Evolutionary conservation across 805 yeast genomes (phyloP), one percentile per base, ranked within the genome.

Genomic region (Priceomyces melissophilus): DNA sequence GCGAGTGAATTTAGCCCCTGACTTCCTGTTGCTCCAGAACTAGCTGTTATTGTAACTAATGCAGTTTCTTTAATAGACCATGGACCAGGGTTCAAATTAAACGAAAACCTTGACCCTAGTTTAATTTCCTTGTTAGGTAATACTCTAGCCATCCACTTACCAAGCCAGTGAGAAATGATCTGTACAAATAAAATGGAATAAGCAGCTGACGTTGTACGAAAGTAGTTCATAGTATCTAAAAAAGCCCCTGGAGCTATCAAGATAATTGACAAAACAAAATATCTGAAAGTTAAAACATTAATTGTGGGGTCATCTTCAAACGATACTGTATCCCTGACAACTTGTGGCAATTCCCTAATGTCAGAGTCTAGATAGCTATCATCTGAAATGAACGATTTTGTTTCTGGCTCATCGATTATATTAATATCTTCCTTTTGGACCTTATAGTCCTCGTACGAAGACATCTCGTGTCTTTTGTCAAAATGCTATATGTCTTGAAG

Each of bases 51-150:
- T 7, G 79, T 71, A 29, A 78, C 66, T 61, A 81, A 42, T 27
- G 76, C 72, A 7, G 79, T 67, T 48, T 76, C 81, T 43, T 76
- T 75, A 32, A 76, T 67, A 3, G 77, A 58, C 80, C 80, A 76
- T 0, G 81, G 80, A 2, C 79, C 76, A 0, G 82, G 81, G 43
- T 76, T 76, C 38, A 73, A 48, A 39, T 60, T 60, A 34, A 55
- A 46, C 17, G 45, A 39, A 4, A 62, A 41, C 5, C 52, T 38
- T 4, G 54, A 48, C 4, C 57, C 31, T 4, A 49, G 10, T 10
- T 38, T 39, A 6, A 65, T 42, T 10, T 37, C 42, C 39, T 52
- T 59, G 8, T 49, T 39, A 0, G 81, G 81, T 3, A 76, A 55
- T 0, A 50, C 54, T 15, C 40, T 48, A 0, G 80, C 76, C 36